Evolutionary conservation across 306 rosid genomes (phyloP).

Genomic region (Echinosophora koreensis): DNA sequence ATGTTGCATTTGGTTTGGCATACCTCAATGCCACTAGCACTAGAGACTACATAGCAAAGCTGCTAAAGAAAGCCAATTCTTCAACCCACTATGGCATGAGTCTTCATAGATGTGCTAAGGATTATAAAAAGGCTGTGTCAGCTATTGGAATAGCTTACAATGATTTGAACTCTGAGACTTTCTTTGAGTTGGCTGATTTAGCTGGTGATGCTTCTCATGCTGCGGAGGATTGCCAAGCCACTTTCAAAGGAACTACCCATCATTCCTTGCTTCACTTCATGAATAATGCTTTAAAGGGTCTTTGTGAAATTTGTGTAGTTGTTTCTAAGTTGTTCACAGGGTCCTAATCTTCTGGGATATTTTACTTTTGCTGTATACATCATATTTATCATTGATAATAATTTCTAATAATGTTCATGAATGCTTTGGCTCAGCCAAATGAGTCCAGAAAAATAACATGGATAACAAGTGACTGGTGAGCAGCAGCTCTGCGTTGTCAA

Average conservation of each 20-base stretch:
- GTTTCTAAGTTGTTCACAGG: slow-evolving; percentile 52
- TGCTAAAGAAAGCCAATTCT: slow-evolving; percentile 30
- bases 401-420: too few species aligned
- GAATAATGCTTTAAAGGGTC: slow-evolving; percentile 46
- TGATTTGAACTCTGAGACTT: slow-evolving; percentile 63
- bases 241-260: slow-evolving; percentile 22
- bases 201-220: slow-evolving; percentile 47
- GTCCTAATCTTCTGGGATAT: not conserved
- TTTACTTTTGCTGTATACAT: too few species aligned
- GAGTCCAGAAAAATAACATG: too few species aligned
- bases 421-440: too few species aligned
- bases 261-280: slow-evolving; percentile 28
- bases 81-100: not conserved
- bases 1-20: slow-evolving; percentile 51
- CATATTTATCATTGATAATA: too few species aligned
- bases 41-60: slow-evolving; percentile 24
- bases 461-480: too few species aligned
- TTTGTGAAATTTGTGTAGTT: slow-evolving; percentile 60
- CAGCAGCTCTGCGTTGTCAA: too few species aligned
- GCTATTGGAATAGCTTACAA: slow-evolving; percentile 47
- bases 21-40: slow-evolving; percentile 54
- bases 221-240: slow-evolving; percentile 50
- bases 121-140: slow-evolving; percentile 52
- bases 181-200: slow-evolving; percentile 49
- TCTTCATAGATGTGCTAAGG: slow-evolving; percentile 45